Conservation (phyloP, 192 early-diverging fungal genomes). For the Chytriomyces sp. region DNA sequence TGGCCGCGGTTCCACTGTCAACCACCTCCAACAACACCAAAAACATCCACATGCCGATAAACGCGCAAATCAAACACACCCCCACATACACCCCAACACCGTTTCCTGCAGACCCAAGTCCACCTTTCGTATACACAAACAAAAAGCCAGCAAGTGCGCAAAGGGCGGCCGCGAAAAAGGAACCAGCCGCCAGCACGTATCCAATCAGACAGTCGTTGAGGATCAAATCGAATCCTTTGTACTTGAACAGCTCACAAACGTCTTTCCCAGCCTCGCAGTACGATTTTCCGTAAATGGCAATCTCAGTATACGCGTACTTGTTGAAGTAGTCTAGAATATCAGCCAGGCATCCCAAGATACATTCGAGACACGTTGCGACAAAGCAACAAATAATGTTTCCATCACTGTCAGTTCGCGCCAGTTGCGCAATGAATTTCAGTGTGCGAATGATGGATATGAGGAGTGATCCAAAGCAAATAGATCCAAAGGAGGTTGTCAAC, state of each 20-base stretch:
- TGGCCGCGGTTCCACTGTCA: conserved; percentile 36
- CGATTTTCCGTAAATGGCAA: conserved; percentile 64
- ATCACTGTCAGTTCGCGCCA: conserved; percentile 47
- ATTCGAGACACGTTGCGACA: conserved; percentile 73
- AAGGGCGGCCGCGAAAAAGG: conserved; percentile 61
- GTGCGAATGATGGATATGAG: conserved; percentile 67
- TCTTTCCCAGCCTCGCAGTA: conserved; percentile 65
- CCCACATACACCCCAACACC: conserved; percentile 33
- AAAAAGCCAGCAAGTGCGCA: conserved; percentile 64
- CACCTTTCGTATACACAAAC: conserved; percentile 39
- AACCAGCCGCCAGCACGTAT: conserved; percentile 83
- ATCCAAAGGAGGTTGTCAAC: conserved; percentile 79
- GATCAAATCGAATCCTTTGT: conserved; percentile 58
- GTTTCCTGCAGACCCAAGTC: conserved; percentile 12
- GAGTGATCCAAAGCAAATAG: conserved; percentile 79
- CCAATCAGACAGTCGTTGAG: conserved; percentile 89
- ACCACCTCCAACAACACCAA: conserved; percentile 80
- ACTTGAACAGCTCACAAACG: conserved; percentile 84
- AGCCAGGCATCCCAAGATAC: conserved; percentile 78
- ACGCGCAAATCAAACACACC: conserved; percentile 57
- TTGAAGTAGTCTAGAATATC: conserved; percentile 74
- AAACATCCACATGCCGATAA: conserved; percentile 85
- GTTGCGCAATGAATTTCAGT: conserved; percentile 67
- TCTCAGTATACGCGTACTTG: conserved; percentile 89
- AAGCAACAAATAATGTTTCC: conserved; percentile 58